A percentile compares a stretch with the other conserved stretches of the same genome.
Evolutionary conservation across 495 filamentous ascomycete genomes (phyloP).

Genomic region (Tricharina praecox): DNA sequence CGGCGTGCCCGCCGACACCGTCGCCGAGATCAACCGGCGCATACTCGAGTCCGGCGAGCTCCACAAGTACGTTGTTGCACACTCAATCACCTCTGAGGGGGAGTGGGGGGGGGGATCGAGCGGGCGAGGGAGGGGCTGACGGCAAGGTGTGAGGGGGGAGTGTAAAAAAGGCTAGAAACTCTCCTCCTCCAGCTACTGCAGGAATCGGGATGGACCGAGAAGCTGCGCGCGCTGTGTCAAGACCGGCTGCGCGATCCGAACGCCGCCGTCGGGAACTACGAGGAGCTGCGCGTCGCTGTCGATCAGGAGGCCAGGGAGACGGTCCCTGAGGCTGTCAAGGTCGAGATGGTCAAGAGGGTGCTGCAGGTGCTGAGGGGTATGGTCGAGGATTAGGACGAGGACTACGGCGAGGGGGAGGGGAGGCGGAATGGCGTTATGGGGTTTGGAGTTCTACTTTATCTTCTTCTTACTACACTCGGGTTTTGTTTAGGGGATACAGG

Average conservation of each 20-base stretch:
- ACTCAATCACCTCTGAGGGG: too few species aligned
- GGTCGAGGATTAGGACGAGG: conserved; percentile 8
- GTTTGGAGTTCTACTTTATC: neutral
- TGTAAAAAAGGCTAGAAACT: conserved; percentile 20
- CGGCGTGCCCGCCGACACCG: neutral
- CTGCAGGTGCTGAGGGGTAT: conserved; percentile 23
- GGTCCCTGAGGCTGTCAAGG: conserved; percentile 20
- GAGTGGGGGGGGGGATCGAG: too few species aligned
- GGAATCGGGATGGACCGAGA: conserved; percentile 25
- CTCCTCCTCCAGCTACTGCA: conserved; percentile 24
- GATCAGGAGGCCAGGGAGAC: conserved; percentile 14
- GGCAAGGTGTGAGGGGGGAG: too few species aligned
- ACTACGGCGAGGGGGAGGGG: neutral
- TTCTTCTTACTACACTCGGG: too few species aligned
- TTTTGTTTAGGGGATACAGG: too few species aligned
- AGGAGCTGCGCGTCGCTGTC: conserved; percentile 14
- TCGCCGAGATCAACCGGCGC: neutral
- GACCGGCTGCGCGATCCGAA: conserved; percentile 16
- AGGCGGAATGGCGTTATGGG: neutral
- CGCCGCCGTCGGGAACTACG: conserved; percentile 16
- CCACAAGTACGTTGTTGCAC: neutral
- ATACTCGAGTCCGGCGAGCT: neutral
- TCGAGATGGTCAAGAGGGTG: conserved; percentile 21
- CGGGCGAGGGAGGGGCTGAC: too few species aligned
- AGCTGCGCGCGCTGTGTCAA: conserved; percentile 18